Evolutionary conservation across 306 rosid species (phyloP), one percentile per base, ranked within the genome.

Genomic region (Cicer chorassanicum): DNA sequence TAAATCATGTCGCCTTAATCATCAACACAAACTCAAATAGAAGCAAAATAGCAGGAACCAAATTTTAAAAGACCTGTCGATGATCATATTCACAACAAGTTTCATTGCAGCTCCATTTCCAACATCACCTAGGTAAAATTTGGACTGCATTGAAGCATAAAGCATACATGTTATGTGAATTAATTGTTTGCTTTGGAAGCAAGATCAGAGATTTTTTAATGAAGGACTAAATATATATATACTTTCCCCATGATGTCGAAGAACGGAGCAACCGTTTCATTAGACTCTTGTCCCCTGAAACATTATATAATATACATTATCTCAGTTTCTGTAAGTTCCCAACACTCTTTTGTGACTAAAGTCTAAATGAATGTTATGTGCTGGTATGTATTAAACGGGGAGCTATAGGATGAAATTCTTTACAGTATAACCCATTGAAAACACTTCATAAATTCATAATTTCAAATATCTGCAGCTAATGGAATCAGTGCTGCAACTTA

Each of bases 221-320:
- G 29, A 63, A 73, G 64, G 43, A 39, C 66, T 10, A 4, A 38
- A 34, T 64, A 72, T 91, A 86, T 16, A 16, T 39, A 60, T 91
- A 94, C 98, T 84, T 94, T 94, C 81, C 98, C 98, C 98, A 94
- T 94, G 78, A 94, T 73, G 87, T 90, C 98, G 74, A 94, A 83
- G 73, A 77, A 79, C 5, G 96, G 79, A 85, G 87, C 85, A 62
- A 79, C 90, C 11, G 60, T 55, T 67, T 91, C 96, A 53, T 87
- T 51, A 94, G 96, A 81, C 83, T 62, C 85, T 65, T 90, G 83
- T 94, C 96, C 57, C 97, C 98, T 91, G 93, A 70, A 87, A 88
- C 64, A 81, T 65, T 50, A 85, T 49, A 83, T 54, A 80, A 85
- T 45, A 79, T 53, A 79, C 75, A 76, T 13, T 57, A 57, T 68